Base-by-base conservation (phyloP, 1,139 yeast species). In the Suhomyces taliae region DNA sequence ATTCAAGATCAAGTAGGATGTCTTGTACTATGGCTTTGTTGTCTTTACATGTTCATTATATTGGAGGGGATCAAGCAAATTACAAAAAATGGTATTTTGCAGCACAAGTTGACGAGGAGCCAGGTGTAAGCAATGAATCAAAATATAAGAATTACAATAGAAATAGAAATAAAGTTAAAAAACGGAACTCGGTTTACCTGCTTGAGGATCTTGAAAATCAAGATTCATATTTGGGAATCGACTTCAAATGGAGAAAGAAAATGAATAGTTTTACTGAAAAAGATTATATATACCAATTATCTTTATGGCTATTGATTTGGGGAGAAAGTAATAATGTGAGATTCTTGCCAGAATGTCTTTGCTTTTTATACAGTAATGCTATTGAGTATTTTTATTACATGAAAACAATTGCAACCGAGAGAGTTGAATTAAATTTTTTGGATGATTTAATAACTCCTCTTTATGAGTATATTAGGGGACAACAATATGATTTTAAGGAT, bases 21-120 rank as follows among this genome's bases (percentile, higher is more conserved):
- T 72, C 76, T 0, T 79, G 87, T 0, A 55, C 53, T 1, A 71
- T 67, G 40, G 90, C 91, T 0, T 67, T 86, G 46, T 64, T 72
- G 39, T 75, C 88, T 0, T 57, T 85, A 39, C 90, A 86, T 64
- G 87, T 85, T 0, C 87, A 86, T 48, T 85, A 85, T 58, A 82
- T 93, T 61, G 98, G 98, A 38, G 98, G 98, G 45, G 87, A 87
- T 54, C 82, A 90, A 53, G 86, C 98, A 31, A 93, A 93, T 68
- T 93, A 87, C 70, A 81, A 88, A 60, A 91, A 88, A 65, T 93
- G 99, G 99, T 93, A 89, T 67, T 90, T 93, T 69, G 97, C 97
- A 32, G 90, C 97, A 38, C 43, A 37, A 19, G 12, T 42, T 15
- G 45, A 42, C 27, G 32, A 29, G 7, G 32, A 29, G 32, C n/a